A percentile compares a stretch with the other conserved stretches of the same genome.
phyloP scores from a whole-genome alignment of 345 rosid genomes.

The Anacardium occidentale region DNA sequence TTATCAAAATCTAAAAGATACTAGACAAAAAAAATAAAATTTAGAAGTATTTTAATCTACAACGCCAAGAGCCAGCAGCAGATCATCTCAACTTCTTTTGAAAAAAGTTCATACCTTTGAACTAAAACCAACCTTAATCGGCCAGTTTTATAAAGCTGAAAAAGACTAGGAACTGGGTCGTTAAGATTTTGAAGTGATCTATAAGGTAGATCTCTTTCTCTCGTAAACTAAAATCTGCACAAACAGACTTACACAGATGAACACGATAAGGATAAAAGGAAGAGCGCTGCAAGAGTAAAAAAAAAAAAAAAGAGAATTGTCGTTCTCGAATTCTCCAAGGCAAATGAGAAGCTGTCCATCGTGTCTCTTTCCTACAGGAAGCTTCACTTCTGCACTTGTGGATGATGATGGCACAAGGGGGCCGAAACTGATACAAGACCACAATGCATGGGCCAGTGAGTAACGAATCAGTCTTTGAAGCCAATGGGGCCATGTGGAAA shows the following conservation, averaged over 20 bases:
- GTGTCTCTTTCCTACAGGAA: constrained; percentile 1
- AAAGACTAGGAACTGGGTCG: not conserved
- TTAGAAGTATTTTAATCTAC: constrained; percentile 15
- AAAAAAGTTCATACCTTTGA: no score
- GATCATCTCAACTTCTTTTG: constrained; percentile 18
- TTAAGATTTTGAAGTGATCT: not conserved
- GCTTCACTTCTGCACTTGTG: not conserved
- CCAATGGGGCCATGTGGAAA: no score
- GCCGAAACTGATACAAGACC: not conserved
- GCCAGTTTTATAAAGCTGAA: not conserved
- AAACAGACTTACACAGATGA: not conserved
- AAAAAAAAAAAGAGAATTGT: not conserved
- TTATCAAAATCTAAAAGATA: constrained; percentile 14
- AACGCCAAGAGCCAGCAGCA: constrained; percentile 15
- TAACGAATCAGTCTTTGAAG: not conserved
- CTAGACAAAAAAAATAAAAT: not conserved
- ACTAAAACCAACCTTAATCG: not conserved
- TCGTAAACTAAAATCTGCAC: not conserved
- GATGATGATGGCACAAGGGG: not conserved
- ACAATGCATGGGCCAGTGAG: not conserved
- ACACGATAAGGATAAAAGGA: not conserved
- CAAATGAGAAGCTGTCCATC: not conserved
- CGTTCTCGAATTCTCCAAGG: not conserved
- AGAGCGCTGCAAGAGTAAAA: constrained; percentile 2
- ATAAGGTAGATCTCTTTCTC: not conserved